These are phyloP conservation scores for Lophiostoma macrostomum DNA, from an alignment of 495 filamentous ascomycete genomes.

Conservation along the genomic window DNA sequence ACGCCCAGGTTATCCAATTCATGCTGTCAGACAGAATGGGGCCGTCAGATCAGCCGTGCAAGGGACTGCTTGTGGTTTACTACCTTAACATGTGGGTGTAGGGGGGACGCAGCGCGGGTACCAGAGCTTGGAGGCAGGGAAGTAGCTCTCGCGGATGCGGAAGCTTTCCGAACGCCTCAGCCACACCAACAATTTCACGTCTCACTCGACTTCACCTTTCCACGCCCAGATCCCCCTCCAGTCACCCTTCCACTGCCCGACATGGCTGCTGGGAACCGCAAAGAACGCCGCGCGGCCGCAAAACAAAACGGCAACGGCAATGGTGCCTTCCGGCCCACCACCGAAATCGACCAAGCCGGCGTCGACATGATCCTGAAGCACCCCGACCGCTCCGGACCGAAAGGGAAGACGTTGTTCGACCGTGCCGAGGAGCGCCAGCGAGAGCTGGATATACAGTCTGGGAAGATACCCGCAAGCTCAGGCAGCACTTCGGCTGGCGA, in stretches of 20 bases:
- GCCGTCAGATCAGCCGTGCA: constrained; percentile 13
- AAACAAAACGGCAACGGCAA: constrained; percentile 3
- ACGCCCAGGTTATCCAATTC: constrained; percentile 41
- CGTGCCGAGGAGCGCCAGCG: constrained; percentile 56
- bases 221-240: neutral
- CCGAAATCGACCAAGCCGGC: constrained; percentile 41
- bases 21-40: constrained; percentile 23
- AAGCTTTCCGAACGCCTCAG: too few species aligned
- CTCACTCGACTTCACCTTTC: too few species aligned
- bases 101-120: constrained; percentile 30
- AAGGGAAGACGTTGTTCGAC: constrained; percentile 60
- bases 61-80: constrained; percentile 51
- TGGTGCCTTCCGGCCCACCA: constrained; percentile 40
- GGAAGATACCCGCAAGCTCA: too few species aligned
- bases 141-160: too few species aligned
- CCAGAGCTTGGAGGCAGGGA: too few species aligned
- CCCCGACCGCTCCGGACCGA: constrained; percentile 56
- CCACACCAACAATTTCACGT: too few species aligned
- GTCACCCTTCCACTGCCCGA: too few species aligned
- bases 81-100: neutral
- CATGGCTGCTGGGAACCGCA: constrained; percentile 42
- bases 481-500: too few species aligned
- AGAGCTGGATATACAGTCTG: constrained; percentile 24
- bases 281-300: constrained; percentile 40
- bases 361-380: constrained; percentile 49